Evolutionary conservation across 345 rosid genomes (phyloP).

Genomic region (Eucalyptus fibrosa): DNA sequence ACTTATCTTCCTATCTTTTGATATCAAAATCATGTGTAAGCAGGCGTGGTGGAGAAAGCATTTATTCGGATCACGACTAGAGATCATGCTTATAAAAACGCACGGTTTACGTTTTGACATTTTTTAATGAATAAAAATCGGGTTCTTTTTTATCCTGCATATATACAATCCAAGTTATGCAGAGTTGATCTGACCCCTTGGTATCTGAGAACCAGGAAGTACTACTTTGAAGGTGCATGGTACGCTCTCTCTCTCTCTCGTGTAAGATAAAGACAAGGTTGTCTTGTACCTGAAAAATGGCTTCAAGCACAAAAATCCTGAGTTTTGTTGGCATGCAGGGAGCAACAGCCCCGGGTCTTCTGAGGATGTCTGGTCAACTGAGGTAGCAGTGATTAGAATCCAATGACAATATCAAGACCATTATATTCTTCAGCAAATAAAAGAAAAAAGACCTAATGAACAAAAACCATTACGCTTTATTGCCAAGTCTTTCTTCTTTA

Average conservation of each 20-base stretch:
- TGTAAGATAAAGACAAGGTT: neutral
- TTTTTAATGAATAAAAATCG: neutral
- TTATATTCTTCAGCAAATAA: neutral
- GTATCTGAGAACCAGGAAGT: neutral
- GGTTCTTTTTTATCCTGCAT: neutral
- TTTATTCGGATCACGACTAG: neutral
- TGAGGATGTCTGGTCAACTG: neutral
- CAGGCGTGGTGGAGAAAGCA: neutral
- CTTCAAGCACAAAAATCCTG: neutral
- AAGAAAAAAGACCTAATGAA: neutral
- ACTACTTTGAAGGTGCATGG: neutral
- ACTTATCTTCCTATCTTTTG: neutral
- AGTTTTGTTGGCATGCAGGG: neutral
- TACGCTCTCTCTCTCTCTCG: neutral
- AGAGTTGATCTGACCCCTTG: neutral
- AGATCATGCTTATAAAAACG: neutral
- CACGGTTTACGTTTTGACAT: neutral
- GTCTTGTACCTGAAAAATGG: neutral
- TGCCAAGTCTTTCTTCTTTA: neutral
- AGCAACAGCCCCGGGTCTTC: neutral
- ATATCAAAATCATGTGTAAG: neutral
- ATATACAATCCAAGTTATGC: neutral
- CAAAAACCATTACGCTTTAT: neutral
- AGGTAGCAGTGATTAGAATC: neutral
- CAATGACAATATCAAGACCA: neutral